These are phyloP conservation scores for Pseudocercospora fijiensis DNA, from an alignment of 2,329 filamentous ascomycete species.

Conservation along the genomic window DNA sequence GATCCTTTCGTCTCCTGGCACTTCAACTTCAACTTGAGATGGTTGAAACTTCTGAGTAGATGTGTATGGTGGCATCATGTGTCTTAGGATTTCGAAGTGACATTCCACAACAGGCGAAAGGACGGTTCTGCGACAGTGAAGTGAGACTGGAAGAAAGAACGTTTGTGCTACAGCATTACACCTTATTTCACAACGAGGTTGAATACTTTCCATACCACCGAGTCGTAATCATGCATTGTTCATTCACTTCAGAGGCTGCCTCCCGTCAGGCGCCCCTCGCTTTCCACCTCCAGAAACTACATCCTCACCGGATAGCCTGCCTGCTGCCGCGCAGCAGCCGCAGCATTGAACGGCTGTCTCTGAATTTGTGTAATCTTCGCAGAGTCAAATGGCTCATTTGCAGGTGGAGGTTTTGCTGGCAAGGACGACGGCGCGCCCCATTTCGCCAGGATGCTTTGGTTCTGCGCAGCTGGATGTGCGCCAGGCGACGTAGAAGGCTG, in stretches of 20 bases:
- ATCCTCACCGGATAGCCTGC: conserved; percentile 3
- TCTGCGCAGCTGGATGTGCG: conserved; percentile 29
- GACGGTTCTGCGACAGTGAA: background rate
- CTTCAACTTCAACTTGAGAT: too few species aligned
- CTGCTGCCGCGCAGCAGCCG: conserved; percentile 24
- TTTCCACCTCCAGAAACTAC: background rate
- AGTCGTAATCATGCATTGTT: conserved; percentile 5
- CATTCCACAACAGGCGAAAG: background rate
- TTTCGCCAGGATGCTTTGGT: conserved; percentile 55
- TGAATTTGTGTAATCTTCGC: conserved; percentile 23
- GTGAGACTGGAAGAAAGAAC: background rate
- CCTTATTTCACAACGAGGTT: conserved; percentile 1
- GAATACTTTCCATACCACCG: background rate
- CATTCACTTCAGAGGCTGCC: background rate
- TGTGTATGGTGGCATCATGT: too few species aligned
- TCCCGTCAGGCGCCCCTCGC: background rate
- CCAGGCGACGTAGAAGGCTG: background rate
- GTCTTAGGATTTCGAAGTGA: too few species aligned
- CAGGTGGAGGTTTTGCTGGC: conserved; percentile 56
- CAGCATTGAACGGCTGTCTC: conserved; percentile 24
- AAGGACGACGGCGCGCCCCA: conserved; percentile 56
- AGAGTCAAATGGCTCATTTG: conserved; percentile 36
- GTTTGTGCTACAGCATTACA: background rate
- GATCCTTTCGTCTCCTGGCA: background rate
- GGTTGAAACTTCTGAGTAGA: too few species aligned